Conservation (phyloP, 2,329 filamentous ascomycete genomes). For the Ophiostoma australiae region DNA sequence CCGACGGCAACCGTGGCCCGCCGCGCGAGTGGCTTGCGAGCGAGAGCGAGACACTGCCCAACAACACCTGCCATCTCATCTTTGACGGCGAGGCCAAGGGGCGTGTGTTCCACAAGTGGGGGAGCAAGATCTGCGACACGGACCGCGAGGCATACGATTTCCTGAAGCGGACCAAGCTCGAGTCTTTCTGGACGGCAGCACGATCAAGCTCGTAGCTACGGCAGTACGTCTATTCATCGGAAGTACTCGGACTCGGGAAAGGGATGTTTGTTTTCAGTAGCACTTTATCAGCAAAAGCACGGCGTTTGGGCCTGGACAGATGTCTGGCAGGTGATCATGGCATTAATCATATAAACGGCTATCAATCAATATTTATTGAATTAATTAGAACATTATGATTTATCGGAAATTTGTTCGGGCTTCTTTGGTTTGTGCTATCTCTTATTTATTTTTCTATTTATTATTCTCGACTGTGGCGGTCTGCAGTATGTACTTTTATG, state of each 20-base stretch:
- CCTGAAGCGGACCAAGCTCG: conserved; percentile 76
- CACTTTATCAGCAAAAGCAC: conserved; percentile 4
- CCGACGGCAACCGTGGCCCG: conserved; percentile 53
- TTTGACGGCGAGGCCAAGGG: conserved; percentile 88
- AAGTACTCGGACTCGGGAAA: not conserved
- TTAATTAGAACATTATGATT: not conserved
- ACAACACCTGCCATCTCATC: conserved; percentile 76
- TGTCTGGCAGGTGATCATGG: not conserved
- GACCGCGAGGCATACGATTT: conserved; percentile 82
- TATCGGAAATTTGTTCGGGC: not conserved
- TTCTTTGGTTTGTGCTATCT: not conserved
- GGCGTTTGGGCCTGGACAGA: not conserved
- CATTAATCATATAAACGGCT: not conserved
- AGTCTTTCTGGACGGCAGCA: conserved; percentile 89
- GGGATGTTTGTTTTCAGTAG: not conserved
- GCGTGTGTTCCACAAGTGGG: conserved; percentile 79
- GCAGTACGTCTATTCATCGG: not conserved
- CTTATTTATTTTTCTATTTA: too few species aligned
- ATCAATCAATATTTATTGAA: not conserved
- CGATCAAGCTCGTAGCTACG: conserved; percentile 44
- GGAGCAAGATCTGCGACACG: conserved; percentile 85
- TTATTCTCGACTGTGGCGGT: not conserved
- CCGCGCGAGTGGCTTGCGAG: conserved; percentile 72
- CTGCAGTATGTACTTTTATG: not conserved
- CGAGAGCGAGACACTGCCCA: conserved; percentile 73